Evolutionary conservation across 495 filamentous ascomycete species (phyloP), one percentile per base, ranked within the genome.

Genomic region (Amorphotheca resinae): DNA sequence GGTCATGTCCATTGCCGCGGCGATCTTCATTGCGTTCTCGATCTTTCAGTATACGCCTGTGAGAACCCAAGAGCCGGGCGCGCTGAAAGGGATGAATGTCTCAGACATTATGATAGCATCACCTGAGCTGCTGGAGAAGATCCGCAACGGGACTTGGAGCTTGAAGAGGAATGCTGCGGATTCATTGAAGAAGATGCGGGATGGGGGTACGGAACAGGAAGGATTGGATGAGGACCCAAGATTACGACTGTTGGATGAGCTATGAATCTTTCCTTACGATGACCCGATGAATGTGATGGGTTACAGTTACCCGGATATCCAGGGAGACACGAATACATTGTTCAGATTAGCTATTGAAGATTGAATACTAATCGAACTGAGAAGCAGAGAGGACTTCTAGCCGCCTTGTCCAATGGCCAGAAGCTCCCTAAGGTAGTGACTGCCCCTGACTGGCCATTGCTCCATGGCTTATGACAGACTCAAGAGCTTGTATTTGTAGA

Each of bases 1-100:
- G 7, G 53, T 74, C 30, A 68, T 73, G 8, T 45, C 38, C 16
- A 45, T 58, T 18, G 38, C 72, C 32, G 42, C 67, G 12, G 56
- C 74, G 25, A 62, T 67, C 4, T 26, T 77, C 14, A 48, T 73
- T 7, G 43, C 67, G 25, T 6, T n/a, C 14, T 42, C 70, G 23
- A 49, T 69, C 23, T 57, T 61, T 16, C 37, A 44, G 22, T 50
- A 50, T 42, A 35, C 28, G 6, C 48, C 51, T 16, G 39, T 28
- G 4, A 35, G 22, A 22, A 41, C 42, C 14, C 36, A 25, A 22
- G 44, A 7, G 6, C 21, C 39, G n/a, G 45, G 25, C 16, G 11
- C 18, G 0, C 11, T 41, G 14, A 35, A 38, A 21, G 42, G 23
- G 0, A n/a, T 42, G 14, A 50, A 50, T 40, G 22, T 18, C 3